A percentile compares a stretch with the other conserved stretches of the same genome.
phyloP scores from a whole-genome alignment of 108 stramenopile genomes.

The Cylindrotheca fusiformis region DNA sequence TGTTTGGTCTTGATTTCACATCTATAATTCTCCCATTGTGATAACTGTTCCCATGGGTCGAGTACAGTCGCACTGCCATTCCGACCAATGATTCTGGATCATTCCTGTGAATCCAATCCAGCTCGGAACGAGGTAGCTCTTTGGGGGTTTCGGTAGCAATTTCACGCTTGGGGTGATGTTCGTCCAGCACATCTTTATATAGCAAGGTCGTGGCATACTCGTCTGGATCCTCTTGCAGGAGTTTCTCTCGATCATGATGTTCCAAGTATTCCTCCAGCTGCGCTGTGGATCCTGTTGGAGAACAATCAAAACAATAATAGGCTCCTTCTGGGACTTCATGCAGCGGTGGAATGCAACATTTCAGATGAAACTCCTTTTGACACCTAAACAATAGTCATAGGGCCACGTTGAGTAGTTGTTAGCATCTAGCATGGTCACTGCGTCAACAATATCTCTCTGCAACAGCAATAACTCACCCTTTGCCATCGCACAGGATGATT shows the following conservation, averaged over 20 bases:
- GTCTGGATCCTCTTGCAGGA: background rate
- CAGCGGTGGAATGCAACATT: conserved; percentile 41
- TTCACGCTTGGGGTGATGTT: background rate
- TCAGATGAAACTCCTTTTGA: conserved; percentile 55
- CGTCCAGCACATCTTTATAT: conserved; percentile 9
- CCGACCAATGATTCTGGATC: conserved; percentile 56
- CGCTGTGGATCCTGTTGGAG: conserved; percentile 36
- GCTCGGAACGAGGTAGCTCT: conserved; percentile 22
- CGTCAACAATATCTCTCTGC: background rate
- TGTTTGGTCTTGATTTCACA: conserved; percentile 19
- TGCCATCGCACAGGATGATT: conserved; percentile 28
- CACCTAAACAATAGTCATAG: conserved; percentile 18
- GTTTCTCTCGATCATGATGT: conserved; percentile 19
- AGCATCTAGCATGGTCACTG: background rate
- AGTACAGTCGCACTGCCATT: conserved; percentile 58
- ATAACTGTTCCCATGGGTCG: conserved; percentile 62
- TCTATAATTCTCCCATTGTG: conserved; percentile 72
- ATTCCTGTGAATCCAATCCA: conserved; percentile 16
- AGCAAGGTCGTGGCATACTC: background rate
- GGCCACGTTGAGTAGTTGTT: background rate
- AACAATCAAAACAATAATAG: conserved; percentile 59
- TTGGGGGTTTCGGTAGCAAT: background rate
- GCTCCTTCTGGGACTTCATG: conserved; percentile 46
- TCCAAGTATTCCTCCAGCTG: conserved; percentile 54
- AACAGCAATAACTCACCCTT: conserved; percentile 12